phyloP scores from a whole-genome alignment of 371 early-diverging fungal species.

The Lichtheimia ramosa region DNA sequence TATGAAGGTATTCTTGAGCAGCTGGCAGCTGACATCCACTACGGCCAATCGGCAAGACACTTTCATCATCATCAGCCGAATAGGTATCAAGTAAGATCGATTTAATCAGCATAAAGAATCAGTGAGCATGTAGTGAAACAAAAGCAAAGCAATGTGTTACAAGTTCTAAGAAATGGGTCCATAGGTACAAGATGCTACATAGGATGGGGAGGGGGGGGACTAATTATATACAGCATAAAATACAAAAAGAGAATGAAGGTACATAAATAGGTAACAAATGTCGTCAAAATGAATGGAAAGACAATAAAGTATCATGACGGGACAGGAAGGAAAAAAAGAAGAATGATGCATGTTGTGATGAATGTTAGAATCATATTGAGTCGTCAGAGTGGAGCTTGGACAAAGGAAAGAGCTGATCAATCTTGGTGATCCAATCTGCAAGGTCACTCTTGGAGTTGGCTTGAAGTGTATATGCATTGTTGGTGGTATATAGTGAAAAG shows the following conservation, averaged over 20 bases:
- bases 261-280: constrained; percentile 1
- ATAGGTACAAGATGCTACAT: too few relatives aligned
- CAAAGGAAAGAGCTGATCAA: constrained; percentile 63
- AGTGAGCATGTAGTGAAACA: too few relatives aligned
- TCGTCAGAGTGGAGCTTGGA: constrained; percentile 24
- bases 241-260: background rate
- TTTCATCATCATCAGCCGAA: too few relatives aligned
- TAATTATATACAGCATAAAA: background rate
- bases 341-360: background rate
- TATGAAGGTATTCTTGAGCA: too few relatives aligned
- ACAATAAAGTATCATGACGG: background rate
- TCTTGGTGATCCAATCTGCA: constrained; percentile 75
- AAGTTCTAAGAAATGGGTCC: too few relatives aligned
- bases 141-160: background rate
- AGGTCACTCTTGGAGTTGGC: constrained; percentile 70
- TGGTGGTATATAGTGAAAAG: constrained; percentile 80
- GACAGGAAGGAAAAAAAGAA: background rate
- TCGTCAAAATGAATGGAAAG: background rate
- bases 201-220: background rate
- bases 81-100: too few relatives aligned
- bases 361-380: background rate
- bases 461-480: constrained; percentile 76
- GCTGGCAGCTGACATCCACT: too few relatives aligned
- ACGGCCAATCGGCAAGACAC: too few relatives aligned
- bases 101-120: background rate